Base-by-base conservation (phyloP, 2,329 filamentous ascomycete genomes). In the Zasmidium cellare region DNA sequence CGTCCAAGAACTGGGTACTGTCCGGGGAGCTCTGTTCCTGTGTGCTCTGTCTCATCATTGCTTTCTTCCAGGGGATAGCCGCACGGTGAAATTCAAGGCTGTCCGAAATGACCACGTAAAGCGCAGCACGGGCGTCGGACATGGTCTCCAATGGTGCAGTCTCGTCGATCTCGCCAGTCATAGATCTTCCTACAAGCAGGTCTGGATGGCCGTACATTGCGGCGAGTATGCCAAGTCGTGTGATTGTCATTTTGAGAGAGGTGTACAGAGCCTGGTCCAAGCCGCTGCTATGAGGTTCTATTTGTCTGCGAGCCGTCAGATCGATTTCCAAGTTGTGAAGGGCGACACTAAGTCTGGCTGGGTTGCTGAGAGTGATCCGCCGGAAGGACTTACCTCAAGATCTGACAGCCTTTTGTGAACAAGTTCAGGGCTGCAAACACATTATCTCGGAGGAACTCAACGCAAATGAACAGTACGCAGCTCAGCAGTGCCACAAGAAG, bases 381-480 rank as follows among this genome's bases (percentile, higher is more conserved):
- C 28, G 28, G 46, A 22, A 20, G 20, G 14, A 51, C 20, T 49
- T 67, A 56, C 25, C 52, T 28, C 19, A 64, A 49, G 9, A 67
- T 56, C 5, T 59, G 52, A 11, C 56, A 51, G 5, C 66, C 64
- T 11, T 66, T 65, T 3, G 52, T 49, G 11, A 69, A 56, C 46
- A 69, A 61, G 22, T 50, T 58, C 11, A 69, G 35, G 5, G 62
- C 65, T 24, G 61, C 54, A 44, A 60, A 56, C 2, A 65, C 49
- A 48, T 68, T 61, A 24, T 68, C 64, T 11, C 65, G 60, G 6
- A 69, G 63, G 18, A 65, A 55, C 48, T 70, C 67, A 23, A 69
- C 63, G 38, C 66, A 68, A 24, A 68, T 62, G 55, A 69, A 71
- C 20, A 71, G 50, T 3, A 67, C 51, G 44, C 67, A 71, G 50